Base-by-base conservation (phyloP, 306 rosid genomes). In the Glycine latifolia region DNA sequence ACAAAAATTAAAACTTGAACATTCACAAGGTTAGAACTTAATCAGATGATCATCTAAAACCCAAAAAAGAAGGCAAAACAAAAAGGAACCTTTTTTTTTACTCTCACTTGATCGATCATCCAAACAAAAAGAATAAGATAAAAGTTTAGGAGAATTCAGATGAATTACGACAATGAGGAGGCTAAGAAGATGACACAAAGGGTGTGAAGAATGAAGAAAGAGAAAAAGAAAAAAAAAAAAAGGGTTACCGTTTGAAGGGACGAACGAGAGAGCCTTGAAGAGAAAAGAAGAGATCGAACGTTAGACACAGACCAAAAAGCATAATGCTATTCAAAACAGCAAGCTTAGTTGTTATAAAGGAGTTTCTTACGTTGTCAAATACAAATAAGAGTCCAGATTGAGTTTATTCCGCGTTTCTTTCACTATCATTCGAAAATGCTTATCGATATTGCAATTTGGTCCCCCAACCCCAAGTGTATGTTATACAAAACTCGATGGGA, bases 191-290 rank as follows among this genome's bases (percentile, higher is more conserved):
- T 4, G 17, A 35, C 8, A 71, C 12, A 52, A 81, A 75, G 56
- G 12, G 4, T 26, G 35, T 50, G 47, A 67, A 26, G 31, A 26
- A 26, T 26, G 31, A 26, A 43, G 47, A 43, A 43, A 43, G 47
- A 6, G 47, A 6, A 0, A 20, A 5, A 69, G 69, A n/a, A n/a
- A 20, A 20, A 20, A 20, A 20, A 20, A 20, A 20, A 63, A 53
- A 16, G 72, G 39, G 60, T 59, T 84, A 82, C 88, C 87, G 72
- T 77, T 52, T 20, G 61, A 80, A 68, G 81, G 72, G 60, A 80
- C 76, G 2, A 26, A 2, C 31, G 71, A 13, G 71, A 86, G 17
- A 66, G 46, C 3, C 41, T 52, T 10, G 65, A 37, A 55, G 73
- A 20, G 20, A 20, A 20, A 50, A 20, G 73, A 46, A 62, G 76